Evolutionary conservation across 2,329 filamentous ascomycete species (phyloP).

Genomic region (Lachnellula willkommii): DNA sequence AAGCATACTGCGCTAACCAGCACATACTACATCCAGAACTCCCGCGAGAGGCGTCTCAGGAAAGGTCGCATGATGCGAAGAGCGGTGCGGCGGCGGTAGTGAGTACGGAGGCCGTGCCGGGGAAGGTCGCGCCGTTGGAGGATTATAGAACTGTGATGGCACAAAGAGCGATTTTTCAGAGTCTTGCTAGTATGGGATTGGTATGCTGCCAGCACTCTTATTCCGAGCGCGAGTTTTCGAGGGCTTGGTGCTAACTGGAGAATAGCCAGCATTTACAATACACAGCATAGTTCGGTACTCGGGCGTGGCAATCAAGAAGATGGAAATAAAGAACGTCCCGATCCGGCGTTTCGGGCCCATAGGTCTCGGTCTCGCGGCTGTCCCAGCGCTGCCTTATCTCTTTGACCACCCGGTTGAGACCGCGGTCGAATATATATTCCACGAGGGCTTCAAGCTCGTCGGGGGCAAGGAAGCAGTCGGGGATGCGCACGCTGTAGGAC

Average conservation of each 20-base stretch:
- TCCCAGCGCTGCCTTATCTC: conserved; percentile 76
- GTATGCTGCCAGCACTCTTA: conserved; percentile 66
- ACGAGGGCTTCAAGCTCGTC: conserved; percentile 69
- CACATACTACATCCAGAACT: conserved; percentile 63
- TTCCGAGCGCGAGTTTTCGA: conserved; percentile 9
- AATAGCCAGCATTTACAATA: conserved; percentile 23
- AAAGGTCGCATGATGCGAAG: conserved; percentile 30
- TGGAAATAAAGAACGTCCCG: conserved; percentile 63
- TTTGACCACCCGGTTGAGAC: conserved; percentile 93
- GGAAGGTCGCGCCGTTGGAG: conserved; percentile 65
- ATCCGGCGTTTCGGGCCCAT: conserved; percentile 86
- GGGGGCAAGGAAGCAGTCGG: conserved; percentile 59
- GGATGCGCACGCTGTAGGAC: conserved; percentile 48
- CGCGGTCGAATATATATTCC: conserved; percentile 85
- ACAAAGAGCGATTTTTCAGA: conserved; percentile 86
- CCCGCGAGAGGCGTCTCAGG: conserved; percentile 33
- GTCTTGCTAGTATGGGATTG: conserved; percentile 84
- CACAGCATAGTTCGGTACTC: conserved; percentile 80
- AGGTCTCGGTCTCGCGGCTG: conserved; percentile 69
- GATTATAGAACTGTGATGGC: conserved; percentile 90
- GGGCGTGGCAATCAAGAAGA: conserved; percentile 69
- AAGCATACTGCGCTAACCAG: conserved; percentile 86
- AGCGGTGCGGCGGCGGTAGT: conserved; percentile 11
- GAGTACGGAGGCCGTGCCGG: conserved; percentile 29
- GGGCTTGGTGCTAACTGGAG: background rate